phyloP scores from a whole-genome alignment of 2,329 filamentous ascomycete species.

The Alternaria hordeiaustralica region DNA sequence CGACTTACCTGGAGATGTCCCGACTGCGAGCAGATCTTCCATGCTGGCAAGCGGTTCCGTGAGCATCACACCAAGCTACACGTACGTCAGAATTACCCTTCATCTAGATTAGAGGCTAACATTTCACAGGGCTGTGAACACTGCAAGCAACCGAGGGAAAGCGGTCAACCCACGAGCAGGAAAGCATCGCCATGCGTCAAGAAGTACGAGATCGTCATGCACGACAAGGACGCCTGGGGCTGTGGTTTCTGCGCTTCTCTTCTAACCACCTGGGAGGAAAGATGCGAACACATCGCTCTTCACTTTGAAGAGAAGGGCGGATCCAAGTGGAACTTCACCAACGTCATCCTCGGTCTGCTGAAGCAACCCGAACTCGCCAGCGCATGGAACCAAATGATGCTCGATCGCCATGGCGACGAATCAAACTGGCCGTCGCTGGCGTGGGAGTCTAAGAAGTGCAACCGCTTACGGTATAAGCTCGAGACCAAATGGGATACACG shows the following conservation, averaged over 20 bases:
- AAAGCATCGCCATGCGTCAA: conserved; percentile 54
- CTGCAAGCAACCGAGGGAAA: conserved; percentile 68
- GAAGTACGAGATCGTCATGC: conserved; percentile 54
- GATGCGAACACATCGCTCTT: conserved; percentile 71
- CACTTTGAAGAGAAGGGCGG: conserved; percentile 70
- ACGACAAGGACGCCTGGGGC: conserved; percentile 71
- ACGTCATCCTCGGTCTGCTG: conserved; percentile 71
- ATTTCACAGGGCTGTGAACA: conserved; percentile 61
- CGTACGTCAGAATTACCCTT: conserved; percentile 47
- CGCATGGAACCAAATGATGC: conserved; percentile 66
- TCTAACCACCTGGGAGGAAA: conserved; percentile 68
- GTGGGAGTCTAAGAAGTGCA: conserved; percentile 70
- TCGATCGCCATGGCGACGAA: conserved; percentile 62
- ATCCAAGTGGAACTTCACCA: conserved; percentile 72
- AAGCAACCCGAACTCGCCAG: conserved; percentile 68
- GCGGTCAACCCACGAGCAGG: conserved; percentile 59
- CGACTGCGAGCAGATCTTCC: conserved; percentile 72
- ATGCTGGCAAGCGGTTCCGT: conserved; percentile 71
- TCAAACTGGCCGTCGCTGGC: conserved; percentile 52
- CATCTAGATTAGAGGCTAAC: conserved; percentile 17
- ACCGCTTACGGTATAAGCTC: conserved; percentile 68
- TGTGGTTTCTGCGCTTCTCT: conserved; percentile 72
- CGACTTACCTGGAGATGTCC: conserved; percentile 72
- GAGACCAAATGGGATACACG: conserved; percentile 68
- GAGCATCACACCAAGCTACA: conserved; percentile 72